These are phyloP conservation scores for Arthroderma sp. DNA, from an alignment of 2,329 filamentous ascomycete genomes.

Conservation along the genomic window DNA sequence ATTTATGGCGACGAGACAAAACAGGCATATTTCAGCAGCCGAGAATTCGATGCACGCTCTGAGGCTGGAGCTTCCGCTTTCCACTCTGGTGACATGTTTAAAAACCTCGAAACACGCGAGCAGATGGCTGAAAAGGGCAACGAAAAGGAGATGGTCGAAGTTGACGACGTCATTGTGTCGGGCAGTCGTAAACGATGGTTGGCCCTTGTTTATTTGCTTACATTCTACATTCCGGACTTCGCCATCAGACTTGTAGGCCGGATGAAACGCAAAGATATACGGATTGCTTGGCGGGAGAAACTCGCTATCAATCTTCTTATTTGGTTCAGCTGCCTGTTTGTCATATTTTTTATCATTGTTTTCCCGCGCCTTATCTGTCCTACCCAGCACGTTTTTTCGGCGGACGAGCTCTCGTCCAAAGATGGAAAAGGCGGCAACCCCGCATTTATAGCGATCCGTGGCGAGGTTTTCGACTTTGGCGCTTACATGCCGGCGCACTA, in stretches of 20 bases:
- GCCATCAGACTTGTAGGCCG: conserved; percentile 61
- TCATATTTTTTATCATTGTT: conserved; percentile 78
- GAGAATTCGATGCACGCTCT: conserved; percentile 71
- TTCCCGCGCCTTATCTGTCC: conserved; percentile 86
- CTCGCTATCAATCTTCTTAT: conserved; percentile 96
- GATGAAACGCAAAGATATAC: conserved; percentile 85
- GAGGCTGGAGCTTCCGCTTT: conserved; percentile 88
- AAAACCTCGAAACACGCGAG: conserved; percentile 83
- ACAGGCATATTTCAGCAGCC: conserved; percentile 65
- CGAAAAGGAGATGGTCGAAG: conserved; percentile 76
- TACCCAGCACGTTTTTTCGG: conserved; percentile 74
- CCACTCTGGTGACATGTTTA: conserved; percentile 92
- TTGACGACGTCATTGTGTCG: conserved; percentile 70
- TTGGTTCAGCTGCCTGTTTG: conserved; percentile 67
- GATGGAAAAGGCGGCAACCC: conserved; percentile 55
- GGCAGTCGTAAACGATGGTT: conserved; percentile 83
- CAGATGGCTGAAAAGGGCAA: conserved; percentile 94
- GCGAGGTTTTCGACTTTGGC: conserved; percentile 73
- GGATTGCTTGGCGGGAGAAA: conserved; percentile 92
- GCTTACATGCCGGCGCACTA: conserved; percentile 66
- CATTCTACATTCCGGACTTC: conserved; percentile 80
- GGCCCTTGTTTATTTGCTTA: conserved; percentile 66
- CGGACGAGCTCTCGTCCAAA: conserved; percentile 57
- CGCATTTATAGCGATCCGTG: conserved; percentile 71
- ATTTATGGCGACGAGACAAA: conserved; percentile 62